A percentile compares a stretch with the other conserved stretches of the same genome.
Conservation (phyloP, 192 early-diverging fungal genomes). For the Podila epigama region DNA sequence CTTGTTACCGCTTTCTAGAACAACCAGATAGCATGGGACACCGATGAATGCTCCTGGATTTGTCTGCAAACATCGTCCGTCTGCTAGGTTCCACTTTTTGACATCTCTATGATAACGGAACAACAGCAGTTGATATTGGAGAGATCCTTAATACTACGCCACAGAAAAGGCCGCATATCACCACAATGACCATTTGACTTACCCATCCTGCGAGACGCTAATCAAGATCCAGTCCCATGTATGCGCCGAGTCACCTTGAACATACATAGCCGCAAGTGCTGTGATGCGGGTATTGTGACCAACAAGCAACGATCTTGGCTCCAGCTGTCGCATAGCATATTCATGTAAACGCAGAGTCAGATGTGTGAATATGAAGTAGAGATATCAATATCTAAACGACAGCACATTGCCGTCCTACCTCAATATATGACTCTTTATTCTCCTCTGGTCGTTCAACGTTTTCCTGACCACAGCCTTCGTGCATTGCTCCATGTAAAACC, state of each 20-base stretch:
- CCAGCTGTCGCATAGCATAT: slow-evolving; percentile 21
- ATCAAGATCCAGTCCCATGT: slow-evolving; percentile 56
- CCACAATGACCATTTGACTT: slow-evolving; percentile 3
- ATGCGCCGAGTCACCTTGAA: slow-evolving; percentile 50
- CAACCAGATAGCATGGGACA: slow-evolving; percentile 53
- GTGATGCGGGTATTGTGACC: slow-evolving; percentile 59
- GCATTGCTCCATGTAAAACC: slow-evolving; percentile 45
- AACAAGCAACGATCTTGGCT: slow-evolving; percentile 52
- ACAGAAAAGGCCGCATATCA: too few relatives aligned
- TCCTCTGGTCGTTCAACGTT: too few relatives aligned
- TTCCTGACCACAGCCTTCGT: background rate
- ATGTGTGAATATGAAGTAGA: too few relatives aligned
- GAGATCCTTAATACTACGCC: too few relatives aligned
- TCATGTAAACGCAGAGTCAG: background rate
- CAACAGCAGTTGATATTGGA: background rate
- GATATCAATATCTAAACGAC: too few relatives aligned
- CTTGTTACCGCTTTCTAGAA: slow-evolving; percentile 44
- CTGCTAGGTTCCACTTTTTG: slow-evolving; percentile 56
- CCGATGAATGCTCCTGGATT: slow-evolving; percentile 55
- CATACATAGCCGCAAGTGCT: slow-evolving; percentile 50
- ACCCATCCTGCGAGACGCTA: slow-evolving; percentile 66
- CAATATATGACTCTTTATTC: too few relatives aligned
- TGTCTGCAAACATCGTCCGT: slow-evolving; percentile 60
- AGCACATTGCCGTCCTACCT: too few relatives aligned
- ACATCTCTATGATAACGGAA: slow-evolving; percentile 42